These are phyloP conservation scores for Aspergillus nidulans DNA, from an alignment of 495 filamentous ascomycete species.

Conservation along the genomic window DNA sequence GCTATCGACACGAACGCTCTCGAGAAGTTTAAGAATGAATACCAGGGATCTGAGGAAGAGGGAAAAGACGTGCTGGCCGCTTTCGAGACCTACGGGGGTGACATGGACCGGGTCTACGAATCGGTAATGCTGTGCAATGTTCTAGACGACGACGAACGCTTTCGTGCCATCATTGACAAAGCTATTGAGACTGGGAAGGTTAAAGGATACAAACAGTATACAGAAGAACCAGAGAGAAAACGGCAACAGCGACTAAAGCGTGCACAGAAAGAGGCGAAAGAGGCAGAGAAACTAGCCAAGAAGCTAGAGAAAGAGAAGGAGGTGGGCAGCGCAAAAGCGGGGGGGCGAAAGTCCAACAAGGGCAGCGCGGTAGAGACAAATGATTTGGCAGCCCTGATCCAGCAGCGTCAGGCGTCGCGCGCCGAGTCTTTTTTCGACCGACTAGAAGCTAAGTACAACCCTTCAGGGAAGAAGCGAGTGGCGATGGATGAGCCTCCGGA, in stretches of 20 bases:
- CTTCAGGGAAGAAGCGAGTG: constrained; percentile 21
- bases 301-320: constrained; percentile 58
- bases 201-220: constrained; percentile 61
- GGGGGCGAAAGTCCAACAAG: constrained; percentile 26
- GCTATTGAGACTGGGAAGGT: constrained; percentile 70
- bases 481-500: constrained; percentile 30
- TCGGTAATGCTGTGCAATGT: constrained; percentile 80
- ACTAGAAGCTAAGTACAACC: constrained; percentile 70
- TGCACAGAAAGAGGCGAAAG: constrained; percentile 62
- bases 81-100: constrained; percentile 64
- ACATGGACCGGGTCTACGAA: constrained; percentile 72
- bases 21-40: constrained; percentile 64
- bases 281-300: constrained; percentile 69
- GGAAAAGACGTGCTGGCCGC: constrained; percentile 67
- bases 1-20: constrained; percentile 66
- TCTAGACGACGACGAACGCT: constrained; percentile 81
- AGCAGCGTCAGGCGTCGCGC: constrained; percentile 48
- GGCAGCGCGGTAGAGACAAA: constrained; percentile 25
- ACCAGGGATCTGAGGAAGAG: constrained; percentile 88
- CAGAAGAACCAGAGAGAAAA: constrained; percentile 62
- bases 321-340: constrained; percentile 20
- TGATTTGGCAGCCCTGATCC: constrained; percentile 56
- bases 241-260: constrained; percentile 58
- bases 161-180: constrained; percentile 70
- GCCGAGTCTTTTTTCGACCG: constrained; percentile 56